These are phyloP conservation scores for Pelargonium hybrid DNA, from an alignment of 441 rosid genomes.

Conservation along the genomic window DNA sequence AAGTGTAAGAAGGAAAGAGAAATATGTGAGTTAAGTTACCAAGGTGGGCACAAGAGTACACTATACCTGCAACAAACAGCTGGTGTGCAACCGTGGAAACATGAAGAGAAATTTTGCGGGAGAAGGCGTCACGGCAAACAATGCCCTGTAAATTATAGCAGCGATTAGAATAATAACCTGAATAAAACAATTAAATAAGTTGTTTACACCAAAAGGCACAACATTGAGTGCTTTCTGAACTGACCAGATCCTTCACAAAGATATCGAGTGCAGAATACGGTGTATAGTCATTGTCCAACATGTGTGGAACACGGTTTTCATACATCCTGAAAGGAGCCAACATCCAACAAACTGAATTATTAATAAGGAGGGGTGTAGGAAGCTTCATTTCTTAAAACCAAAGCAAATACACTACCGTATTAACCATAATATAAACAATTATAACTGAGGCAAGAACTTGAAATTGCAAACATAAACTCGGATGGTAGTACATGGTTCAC, in stretches of 20 bases:
- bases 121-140: slow-evolving; percentile 67
- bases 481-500: too few relatives aligned
- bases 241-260: slow-evolving; percentile 94
- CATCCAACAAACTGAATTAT: not conserved
- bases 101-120: slow-evolving; percentile 73
- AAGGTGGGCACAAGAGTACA: slow-evolving; percentile 9
- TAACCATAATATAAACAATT: not conserved
- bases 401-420: not conserved
- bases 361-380: not conserved
- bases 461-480: not conserved
- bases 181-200: not conserved
- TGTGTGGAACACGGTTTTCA: slow-evolving; percentile 96
- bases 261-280: slow-evolving; percentile 95
- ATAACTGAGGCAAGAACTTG: not conserved
- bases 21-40: not conserved
- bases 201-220: not conserved
- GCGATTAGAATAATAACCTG: slow-evolving; percentile 6
- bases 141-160: slow-evolving; percentile 53
- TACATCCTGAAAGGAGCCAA: slow-evolving; percentile 65
- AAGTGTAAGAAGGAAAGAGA: slow-evolving; percentile 8
- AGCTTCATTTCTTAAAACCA: not conserved
- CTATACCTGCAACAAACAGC: slow-evolving; percentile 67
- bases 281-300: slow-evolving; percentile 88
- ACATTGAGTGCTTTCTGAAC: slow-evolving; percentile 18
- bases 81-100: slow-evolving; percentile 76